Evolutionary conservation across 1,139 yeast genomes (phyloP), one percentile per base, ranked within the genome.

Genomic region (Yamadazyma sp.): DNA sequence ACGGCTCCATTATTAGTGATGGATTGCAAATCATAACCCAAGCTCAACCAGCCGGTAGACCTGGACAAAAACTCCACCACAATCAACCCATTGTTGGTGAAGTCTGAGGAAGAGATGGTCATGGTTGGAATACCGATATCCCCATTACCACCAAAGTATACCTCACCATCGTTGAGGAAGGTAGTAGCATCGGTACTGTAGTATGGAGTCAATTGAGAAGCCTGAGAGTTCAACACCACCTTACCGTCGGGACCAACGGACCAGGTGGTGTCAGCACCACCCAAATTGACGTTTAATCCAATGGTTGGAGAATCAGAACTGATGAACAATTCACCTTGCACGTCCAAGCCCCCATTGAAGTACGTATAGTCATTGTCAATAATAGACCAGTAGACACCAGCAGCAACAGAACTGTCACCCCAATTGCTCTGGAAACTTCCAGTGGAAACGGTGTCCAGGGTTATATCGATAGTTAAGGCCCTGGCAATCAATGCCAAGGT

Each of bases 321-420:
- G 30, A 52, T 38, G 35, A 33, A 51, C 34, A 52, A 47, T 31
- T 43, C 42, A 39, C 56, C 56, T 40, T 51, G 41, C 16, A 50
- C 48, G 8, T 40, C 40, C 29, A 52, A 37, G 39, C 46, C 52
- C 35, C 50, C 51, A 59, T 46, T 5, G 53, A 40, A 13, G 58
- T 43, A 33, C 50, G 38, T 18, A 57, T 54, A 40, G 24, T 59
- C 57, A 39, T 62, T 62, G 44, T 64, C 53, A 35, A 64, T 46
- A 25, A 64, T 57, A 18, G 70, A 63, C 60, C 61, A 64, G 44
- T 54, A 62, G 12, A 53, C 65, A 34, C 61, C 63, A 8, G 53
- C 50, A 13, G 52, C 46, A 34, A 66, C 50, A 6, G 45, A 48
- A n/a, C 60, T 49, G 38, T 53, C 61, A 13, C 61, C 64, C 33